Evolutionary conservation across 2,329 filamentous ascomycete species (phyloP), one percentile per base, ranked within the genome.

Genomic region (Sarocladium strictum): DNA sequence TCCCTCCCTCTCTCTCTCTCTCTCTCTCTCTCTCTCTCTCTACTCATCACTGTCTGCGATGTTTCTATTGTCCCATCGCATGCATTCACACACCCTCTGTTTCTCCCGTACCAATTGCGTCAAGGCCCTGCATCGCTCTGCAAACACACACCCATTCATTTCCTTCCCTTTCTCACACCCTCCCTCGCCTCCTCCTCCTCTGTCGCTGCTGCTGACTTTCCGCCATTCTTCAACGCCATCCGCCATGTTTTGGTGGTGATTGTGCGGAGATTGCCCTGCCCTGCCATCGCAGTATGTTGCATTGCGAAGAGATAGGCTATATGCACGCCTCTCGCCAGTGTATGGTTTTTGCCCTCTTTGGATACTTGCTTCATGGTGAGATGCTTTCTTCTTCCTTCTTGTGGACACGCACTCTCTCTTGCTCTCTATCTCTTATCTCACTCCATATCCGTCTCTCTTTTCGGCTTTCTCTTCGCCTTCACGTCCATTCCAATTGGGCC

Each of bases 201-300:
- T 49, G 43, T 24, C 9, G 9, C 43, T 15, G 10, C 35, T 27
- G 24, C 24, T 15, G 3, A 12, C 43, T 4, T n/a, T 35, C 47
- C 47, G 47, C 47, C 47, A 19, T 51, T 51, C 47, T 21, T 24
- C 47, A 51, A 35, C 47, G 47, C 47, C 47, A n/a, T 23, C 12
- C 3, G 11, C 7, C 47, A 17, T 21, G 12, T 33, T 51, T 51
- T 51, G 47, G 27, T 51, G 47, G 27, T 51, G 47, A 51, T n/a
- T 23, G 26, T 51, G 47, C 47, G 47, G 47, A 51, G 15, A 33
- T 23, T 6, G 47, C 9, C 35, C 21, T 32, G 17, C n/a, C n/a
- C n/a, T n/a, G n/a, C n/a, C n/a, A n/a, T n/a, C n/a, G n/a, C n/a
- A n/a, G n/a, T n/a, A n/a, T n/a, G n/a, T n/a, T n/a, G n/a, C n/a